phyloP scores from a whole-genome alignment of 495 filamentous ascomycete species.

The Niebla homalea region DNA sequence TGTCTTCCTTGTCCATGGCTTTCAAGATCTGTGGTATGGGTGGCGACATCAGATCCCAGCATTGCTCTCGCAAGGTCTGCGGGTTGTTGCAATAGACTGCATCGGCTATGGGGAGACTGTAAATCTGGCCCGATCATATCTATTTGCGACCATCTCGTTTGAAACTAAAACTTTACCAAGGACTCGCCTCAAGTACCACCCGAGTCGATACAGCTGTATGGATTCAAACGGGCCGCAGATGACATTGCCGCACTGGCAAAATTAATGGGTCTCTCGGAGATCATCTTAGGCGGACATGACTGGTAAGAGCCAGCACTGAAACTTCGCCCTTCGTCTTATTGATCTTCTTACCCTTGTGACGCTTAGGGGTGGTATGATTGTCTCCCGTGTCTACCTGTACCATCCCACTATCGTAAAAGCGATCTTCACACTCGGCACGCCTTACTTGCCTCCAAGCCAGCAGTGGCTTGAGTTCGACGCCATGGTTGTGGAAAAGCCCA shows the following conservation, averaged over 20 bases:
- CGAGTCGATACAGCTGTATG: slow-evolving; percentile 38
- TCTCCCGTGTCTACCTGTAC: slow-evolving; percentile 52
- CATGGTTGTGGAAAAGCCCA: slow-evolving; percentile 36
- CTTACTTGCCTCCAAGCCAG: slow-evolving; percentile 40
- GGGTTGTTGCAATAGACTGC: slow-evolving; percentile 63
- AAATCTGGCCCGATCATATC: no score
- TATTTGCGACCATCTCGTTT: no score
- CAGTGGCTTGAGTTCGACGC: slow-evolving; percentile 38
- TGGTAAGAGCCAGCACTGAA: slow-evolving; percentile 40
- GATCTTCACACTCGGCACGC: slow-evolving; percentile 65
- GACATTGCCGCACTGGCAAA: slow-evolving; percentile 51
- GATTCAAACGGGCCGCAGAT: slow-evolving; percentile 49
- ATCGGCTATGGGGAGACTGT: slow-evolving; percentile 48
- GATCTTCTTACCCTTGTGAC: not conserved
- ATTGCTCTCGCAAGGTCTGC: slow-evolving; percentile 48
- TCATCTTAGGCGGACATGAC: slow-evolving; percentile 71
- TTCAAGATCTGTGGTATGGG: slow-evolving; percentile 49
- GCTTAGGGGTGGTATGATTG: slow-evolving; percentile 37
- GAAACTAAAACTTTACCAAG: not conserved
- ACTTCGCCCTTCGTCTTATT: not conserved
- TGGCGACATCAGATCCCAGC: slow-evolving; percentile 73
- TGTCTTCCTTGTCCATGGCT: slow-evolving; percentile 34
- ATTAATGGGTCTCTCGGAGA: slow-evolving; percentile 40
- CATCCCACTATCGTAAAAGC: slow-evolving; percentile 54
- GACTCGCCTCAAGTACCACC: slow-evolving; percentile 38